Base-by-base conservation (phyloP, 1,284 basidiomycete species). In the Rhodotorula glutinis region DNA sequence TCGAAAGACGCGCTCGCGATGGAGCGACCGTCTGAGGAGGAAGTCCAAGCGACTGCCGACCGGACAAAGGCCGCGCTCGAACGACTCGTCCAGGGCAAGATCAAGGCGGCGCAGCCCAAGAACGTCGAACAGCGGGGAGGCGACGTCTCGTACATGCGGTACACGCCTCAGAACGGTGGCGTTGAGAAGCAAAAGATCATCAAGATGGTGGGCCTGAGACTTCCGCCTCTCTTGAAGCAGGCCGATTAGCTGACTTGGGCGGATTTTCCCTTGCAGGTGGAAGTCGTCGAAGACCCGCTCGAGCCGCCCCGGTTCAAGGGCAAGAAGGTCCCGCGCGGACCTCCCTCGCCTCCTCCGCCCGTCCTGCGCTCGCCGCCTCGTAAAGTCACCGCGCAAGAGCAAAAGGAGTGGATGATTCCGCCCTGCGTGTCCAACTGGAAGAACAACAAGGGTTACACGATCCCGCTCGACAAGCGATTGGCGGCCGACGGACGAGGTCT, bases 371-470 rank as follows among this genome's bases (percentile, higher is more conserved):
- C 90, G 81, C 96, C 96, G 3, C 96, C 96, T 10, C 85, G 96
- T 63, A 95, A 97, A 76, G 92, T 92, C 4, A 96, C 95, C 0
- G 91, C 91, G 5, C 90, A 92, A 67, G 96, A 98, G 78, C 95
- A 98, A 81, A 98, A 98, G 80, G 95, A 98, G 76, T 98, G 96
- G 96, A 97, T 97, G 93, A 98, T 99, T 63, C 96, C 96, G 5
- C 96, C 96, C 23, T 98, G 93, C 79, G 97, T 99, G 71, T 97
- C 93, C 43, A 99, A 98, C 81, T 99, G 96, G 96, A 99, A 99
- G 83, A 99, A 99, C 83, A 98, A 98, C 87, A 98, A 98, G 81
- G 96, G 96, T 84, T 98, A 95, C 81, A 98, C 95, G 9, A 98
- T 98, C 75, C 94, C 96, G 38, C 84, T 98, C 30, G 96, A 98